Conservation (phyloP, 1,139 yeast genomes). For the Sugiyamaella castrensis region DNA sequence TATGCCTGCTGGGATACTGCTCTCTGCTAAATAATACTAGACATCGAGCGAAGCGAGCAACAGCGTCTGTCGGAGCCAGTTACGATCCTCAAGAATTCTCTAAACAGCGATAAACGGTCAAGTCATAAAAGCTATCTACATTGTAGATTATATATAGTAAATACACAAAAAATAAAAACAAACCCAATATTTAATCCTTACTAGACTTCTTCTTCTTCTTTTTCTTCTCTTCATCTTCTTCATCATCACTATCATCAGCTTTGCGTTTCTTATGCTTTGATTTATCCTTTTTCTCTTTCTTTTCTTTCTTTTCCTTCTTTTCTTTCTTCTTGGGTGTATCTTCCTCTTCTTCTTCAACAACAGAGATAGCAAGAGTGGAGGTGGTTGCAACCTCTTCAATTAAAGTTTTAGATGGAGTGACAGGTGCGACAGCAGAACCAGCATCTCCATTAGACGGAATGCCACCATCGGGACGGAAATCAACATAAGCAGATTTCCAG, state of each 20-base stretch:
- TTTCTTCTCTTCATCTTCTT: conserved; percentile 56
- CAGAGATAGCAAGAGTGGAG: conserved; percentile 32
- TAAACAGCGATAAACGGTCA: too few relatives aligned
- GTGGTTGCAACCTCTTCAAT: conserved; percentile 42
- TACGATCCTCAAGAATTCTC: too few relatives aligned
- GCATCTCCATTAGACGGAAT: conserved; percentile 28
- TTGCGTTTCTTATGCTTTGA: conserved; percentile 68
- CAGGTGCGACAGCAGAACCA: conserved; percentile 40
- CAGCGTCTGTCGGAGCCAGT: too few relatives aligned
- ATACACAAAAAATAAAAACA: conserved; percentile 9
- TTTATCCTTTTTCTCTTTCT: conserved; percentile 54
- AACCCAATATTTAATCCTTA: conserved; percentile 26
- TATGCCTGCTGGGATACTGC: too few relatives aligned
- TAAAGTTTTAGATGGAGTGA: conserved; percentile 48
- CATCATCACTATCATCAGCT: conserved; percentile 58
- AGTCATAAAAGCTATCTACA: too few relatives aligned
- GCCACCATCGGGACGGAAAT: conserved; percentile 46
- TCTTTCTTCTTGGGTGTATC: conserved; percentile 43
- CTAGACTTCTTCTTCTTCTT: conserved; percentile 48
- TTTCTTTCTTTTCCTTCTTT: conserved; percentile 49
- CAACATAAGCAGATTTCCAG: conserved; percentile 88
- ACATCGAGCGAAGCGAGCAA: too few relatives aligned
- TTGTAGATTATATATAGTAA: not conserved
- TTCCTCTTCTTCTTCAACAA: conserved; percentile 16
- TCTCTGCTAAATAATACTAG: too few relatives aligned